Conservation (phyloP, 805 yeast genomes). For the Metschnikowia arizonensis region DNA sequence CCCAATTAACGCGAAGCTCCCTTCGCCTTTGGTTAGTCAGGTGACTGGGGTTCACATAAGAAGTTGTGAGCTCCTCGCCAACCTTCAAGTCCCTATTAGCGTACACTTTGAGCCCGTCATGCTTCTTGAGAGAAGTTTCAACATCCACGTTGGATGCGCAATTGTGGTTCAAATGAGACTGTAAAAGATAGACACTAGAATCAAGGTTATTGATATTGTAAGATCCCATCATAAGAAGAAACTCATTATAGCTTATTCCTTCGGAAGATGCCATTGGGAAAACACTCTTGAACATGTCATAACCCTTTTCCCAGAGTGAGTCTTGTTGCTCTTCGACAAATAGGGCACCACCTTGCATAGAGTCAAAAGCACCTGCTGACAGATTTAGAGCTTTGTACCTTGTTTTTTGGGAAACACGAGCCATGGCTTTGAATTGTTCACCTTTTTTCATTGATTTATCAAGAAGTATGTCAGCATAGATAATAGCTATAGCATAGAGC, state of each 20-base stretch:
- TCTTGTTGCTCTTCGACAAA: slow-evolving; percentile 56
- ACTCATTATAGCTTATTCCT: slow-evolving; percentile 46
- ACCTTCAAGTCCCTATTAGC: slow-evolving; percentile 55
- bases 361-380: slow-evolving; percentile 51
- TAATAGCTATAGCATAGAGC: slow-evolving; percentile 58
- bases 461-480: slow-evolving; percentile 43
- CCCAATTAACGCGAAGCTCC: slow-evolving; percentile 71
- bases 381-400: slow-evolving; percentile 59
- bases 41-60: slow-evolving; percentile 66
- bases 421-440: slow-evolving; percentile 58
- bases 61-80: slow-evolving; percentile 65
- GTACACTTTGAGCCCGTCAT: slow-evolving; percentile 49
- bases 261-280: slow-evolving; percentile 39
- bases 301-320: slow-evolving; percentile 57
- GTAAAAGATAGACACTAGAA: slow-evolving; percentile 55
- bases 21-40: slow-evolving; percentile 60
- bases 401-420: slow-evolving; percentile 62
- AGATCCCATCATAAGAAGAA: slow-evolving; percentile 59
- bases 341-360: slow-evolving; percentile 48
- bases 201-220: slow-evolving; percentile 72
- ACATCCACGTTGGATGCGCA: slow-evolving; percentile 70
- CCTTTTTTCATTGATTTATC: slow-evolving; percentile 41
- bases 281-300: slow-evolving; percentile 43
- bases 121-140: slow-evolving; percentile 37
- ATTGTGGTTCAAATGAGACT: slow-evolving; percentile 71